phyloP scores from a whole-genome alignment of 2,329 filamentous ascomycete genomes.

The Verticillium zaregamsianum region DNA sequence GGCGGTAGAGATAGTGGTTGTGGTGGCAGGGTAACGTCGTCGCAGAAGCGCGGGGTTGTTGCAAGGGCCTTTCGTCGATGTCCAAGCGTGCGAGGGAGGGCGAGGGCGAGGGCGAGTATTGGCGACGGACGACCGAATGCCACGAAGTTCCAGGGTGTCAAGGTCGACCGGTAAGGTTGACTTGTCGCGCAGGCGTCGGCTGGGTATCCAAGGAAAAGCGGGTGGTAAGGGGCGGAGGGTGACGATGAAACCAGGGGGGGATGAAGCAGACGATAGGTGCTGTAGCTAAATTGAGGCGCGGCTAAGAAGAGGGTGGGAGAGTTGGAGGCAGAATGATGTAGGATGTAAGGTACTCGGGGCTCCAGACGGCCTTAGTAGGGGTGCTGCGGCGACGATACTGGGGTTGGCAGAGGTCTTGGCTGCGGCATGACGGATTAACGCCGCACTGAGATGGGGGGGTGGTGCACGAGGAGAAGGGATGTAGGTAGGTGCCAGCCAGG shows the following conservation, averaged over 20 bases:
- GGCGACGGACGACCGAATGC: background rate
- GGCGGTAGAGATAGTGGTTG: background rate
- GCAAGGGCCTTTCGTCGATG: background rate
- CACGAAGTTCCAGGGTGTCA: background rate
- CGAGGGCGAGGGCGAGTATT: background rate
- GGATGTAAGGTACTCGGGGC: background rate
- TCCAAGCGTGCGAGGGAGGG: background rate
- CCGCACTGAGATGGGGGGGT: background rate
- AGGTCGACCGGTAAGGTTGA: background rate
- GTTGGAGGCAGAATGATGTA: background rate
- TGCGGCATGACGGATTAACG: background rate
- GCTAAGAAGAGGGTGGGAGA: background rate
- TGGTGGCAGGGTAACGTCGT: conserved; percentile 1
- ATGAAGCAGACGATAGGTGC: conserved; percentile 5
- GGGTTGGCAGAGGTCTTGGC: background rate
- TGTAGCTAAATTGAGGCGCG: background rate
- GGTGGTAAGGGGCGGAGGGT: background rate
- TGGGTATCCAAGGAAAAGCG: conserved; percentile 1
- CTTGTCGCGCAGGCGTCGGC: background rate
- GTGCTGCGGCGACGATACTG: background rate
- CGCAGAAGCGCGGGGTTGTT: background rate
- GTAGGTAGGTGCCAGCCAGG: background rate
- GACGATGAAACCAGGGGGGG: conserved; percentile 1
- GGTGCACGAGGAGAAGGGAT: background rate
- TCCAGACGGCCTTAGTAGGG: background rate